Base-by-base conservation (phyloP, 2,329 filamentous ascomycete species). In the Hypoxylon sp. region DNA sequence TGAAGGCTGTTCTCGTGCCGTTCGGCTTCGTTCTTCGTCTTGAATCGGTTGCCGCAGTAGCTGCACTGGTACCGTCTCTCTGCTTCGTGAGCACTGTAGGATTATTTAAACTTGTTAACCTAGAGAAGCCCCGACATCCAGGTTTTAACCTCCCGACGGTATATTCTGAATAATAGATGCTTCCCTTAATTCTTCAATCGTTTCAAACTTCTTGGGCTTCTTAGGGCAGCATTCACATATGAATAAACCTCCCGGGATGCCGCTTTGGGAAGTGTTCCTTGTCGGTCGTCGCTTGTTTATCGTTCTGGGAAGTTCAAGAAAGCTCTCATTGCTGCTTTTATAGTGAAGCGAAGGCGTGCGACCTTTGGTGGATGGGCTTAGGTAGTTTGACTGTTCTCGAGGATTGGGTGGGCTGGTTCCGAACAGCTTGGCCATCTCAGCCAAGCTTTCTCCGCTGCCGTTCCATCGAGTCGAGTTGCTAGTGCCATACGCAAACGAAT, bases 211-310 rank as follows among this genome's bases (percentile, higher is more conserved):
- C 57, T 64, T 69, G 0, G 64, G 67, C 32, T 64, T 69, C 59
- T 67, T 67, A n/a, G 67, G 67, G n/a, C 67, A 69, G 46, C 67
- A 69, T 41, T 69, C 62, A 39, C 67, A 69, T 43, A 63, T 6
- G 26, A 58, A 63, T 6, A 30, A 37, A 1, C 54, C 53, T 7
- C 11, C 13, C 4, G 44, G 41, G 3, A 37, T 32, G 7, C 26
- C 41, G 4, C 44, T 48, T 4, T 47, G 54, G 8, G 57, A 13
- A 17, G 53, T 28, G 26, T 32, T 28, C 5, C 28, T 62, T 19
- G 53, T 19, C 20, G 65, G 52, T 3, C 56, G 53, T 20, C 59
- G 56, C 37, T 54, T 62, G 10, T 64, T 68, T 28, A 64, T 26
- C 10, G 51, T 66, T 41, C 60, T 64, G 4, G 64, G 64, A 41